Conservation (phyloP, 768 basidiomycete genomes). For the Termitomyces bulborhizus region DNA sequence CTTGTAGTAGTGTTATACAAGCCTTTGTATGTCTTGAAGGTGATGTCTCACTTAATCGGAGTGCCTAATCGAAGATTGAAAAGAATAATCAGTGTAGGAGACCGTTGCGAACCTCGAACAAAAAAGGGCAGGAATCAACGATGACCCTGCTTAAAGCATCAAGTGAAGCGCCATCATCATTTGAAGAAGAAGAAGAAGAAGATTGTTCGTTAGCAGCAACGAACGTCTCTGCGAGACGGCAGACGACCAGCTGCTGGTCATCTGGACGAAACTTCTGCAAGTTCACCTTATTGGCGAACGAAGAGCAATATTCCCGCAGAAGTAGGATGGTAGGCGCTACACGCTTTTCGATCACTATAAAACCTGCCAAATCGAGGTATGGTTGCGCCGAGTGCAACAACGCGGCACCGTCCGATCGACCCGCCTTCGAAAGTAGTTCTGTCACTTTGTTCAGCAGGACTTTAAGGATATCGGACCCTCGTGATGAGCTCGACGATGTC, state of each 20-base stretch:
- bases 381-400: constrained; percentile 31
- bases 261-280: constrained; percentile 38
- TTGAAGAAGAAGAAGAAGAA: constrained; percentile 15
- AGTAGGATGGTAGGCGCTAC: constrained; percentile 38
- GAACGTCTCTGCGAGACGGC: constrained; percentile 38
- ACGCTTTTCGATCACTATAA: constrained; percentile 33
- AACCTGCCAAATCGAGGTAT: constrained; percentile 42
- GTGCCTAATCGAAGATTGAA: constrained; percentile 18
- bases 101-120: constrained; percentile 38
- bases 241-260: constrained; percentile 40
- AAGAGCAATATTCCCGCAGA: constrained; percentile 45
- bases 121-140: constrained; percentile 41
- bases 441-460: constrained; percentile 15
- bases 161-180: constrained; percentile 21
- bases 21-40: constrained; percentile 27
- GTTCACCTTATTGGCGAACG: constrained; percentile 37
- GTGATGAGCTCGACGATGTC: constrained; percentile 19
- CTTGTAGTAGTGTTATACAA: constrained; percentile 36
- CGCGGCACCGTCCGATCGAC: constrained; percentile 17
- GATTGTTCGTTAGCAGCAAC: constrained; percentile 27
- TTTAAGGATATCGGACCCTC: constrained; percentile 32
- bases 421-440: constrained; percentile 8
- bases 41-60: constrained; percentile 22
- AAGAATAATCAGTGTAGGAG: not conserved
- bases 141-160: constrained; percentile 37